phyloP scores from a whole-genome alignment of 306 rosid genomes.

The Quercus dentata region DNA sequence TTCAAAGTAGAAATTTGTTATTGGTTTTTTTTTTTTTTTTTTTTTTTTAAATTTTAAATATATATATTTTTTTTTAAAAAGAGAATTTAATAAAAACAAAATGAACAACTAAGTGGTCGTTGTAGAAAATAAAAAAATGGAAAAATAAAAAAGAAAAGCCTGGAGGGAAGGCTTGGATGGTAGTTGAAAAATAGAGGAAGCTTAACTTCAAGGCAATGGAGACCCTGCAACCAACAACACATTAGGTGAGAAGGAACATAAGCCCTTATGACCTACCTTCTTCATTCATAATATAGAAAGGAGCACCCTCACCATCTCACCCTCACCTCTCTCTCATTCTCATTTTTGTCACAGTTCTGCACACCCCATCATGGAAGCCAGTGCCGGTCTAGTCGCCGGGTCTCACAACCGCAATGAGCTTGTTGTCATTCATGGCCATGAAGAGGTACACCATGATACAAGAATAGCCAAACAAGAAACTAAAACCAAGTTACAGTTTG shows the following conservation, averaged over 20 bases:
- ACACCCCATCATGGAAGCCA: conserved; percentile 52
- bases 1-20: background rate
- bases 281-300: conserved; percentile 26
- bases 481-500: background rate
- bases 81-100: background rate
- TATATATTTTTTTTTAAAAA: background rate
- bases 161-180: conserved; percentile 9
- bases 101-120: conserved; percentile 22
- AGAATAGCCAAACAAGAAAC: background rate
- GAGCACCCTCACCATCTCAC: conserved; percentile 1
- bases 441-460: conserved; percentile 50
- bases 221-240: conserved; percentile 75
- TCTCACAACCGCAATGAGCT: conserved; percentile 88
- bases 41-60: too few species aligned
- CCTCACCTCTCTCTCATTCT: conserved; percentile 8
- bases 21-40: too few species aligned
- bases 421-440: conserved; percentile 78
- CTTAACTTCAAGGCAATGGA: conserved; percentile 94
- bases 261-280: conserved; percentile 2
- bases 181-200: conserved; percentile 59
- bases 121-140: background rate
- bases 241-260: conserved; percentile 23
- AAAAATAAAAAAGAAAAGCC: background rate
- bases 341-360: background rate
- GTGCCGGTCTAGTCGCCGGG: conserved; percentile 90